Conservation (phyloP, 768 basidiomycete genomes). For the Candolleomyces aberdarensis region DNA sequence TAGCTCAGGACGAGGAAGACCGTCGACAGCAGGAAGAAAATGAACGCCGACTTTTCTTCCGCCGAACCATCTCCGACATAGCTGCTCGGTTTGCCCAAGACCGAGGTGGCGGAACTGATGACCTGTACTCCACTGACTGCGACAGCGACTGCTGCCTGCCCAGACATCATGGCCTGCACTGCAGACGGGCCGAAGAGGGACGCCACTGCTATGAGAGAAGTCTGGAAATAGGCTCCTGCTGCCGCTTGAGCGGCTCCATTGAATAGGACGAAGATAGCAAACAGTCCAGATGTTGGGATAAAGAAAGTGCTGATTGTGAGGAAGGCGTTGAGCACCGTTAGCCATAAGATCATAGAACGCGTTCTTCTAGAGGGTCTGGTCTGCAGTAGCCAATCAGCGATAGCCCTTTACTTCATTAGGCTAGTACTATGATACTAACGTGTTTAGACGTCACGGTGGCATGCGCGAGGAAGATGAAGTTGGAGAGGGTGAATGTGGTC, state of each 20-base stretch:
- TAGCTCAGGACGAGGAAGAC: slow-evolving; percentile 57
- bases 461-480: slow-evolving; percentile 70
- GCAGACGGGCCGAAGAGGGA: slow-evolving; percentile 73
- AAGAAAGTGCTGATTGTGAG: slow-evolving; percentile 68
- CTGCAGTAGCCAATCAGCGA: slow-evolving; percentile 29
- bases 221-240: slow-evolving; percentile 73
- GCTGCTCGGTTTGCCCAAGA: slow-evolving; percentile 41
- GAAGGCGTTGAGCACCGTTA: slow-evolving; percentile 52
- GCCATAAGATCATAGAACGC: slow-evolving; percentile 45
- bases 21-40: slow-evolving; percentile 71
- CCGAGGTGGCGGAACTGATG: slow-evolving; percentile 55
- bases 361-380: slow-evolving; percentile 57
- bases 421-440: slow-evolving; percentile 37
- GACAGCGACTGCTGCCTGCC: slow-evolving; percentile 84
- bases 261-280: slow-evolving; percentile 64
- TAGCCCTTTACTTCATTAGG: slow-evolving; percentile 1
- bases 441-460: slow-evolving; percentile 68
- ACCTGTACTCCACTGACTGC: slow-evolving; percentile 78
- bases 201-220: slow-evolving; percentile 75
- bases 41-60: slow-evolving; percentile 66
- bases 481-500: slow-evolving; percentile 57
- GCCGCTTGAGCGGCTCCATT: slow-evolving; percentile 57
- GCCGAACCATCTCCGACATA: slow-evolving; percentile 41
- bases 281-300: slow-evolving; percentile 46
- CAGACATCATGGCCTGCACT: slow-evolving; percentile 76